Conservation (phyloP, 768 basidiomycete genomes). For the Phanerodontia chrysosporium region DNA sequence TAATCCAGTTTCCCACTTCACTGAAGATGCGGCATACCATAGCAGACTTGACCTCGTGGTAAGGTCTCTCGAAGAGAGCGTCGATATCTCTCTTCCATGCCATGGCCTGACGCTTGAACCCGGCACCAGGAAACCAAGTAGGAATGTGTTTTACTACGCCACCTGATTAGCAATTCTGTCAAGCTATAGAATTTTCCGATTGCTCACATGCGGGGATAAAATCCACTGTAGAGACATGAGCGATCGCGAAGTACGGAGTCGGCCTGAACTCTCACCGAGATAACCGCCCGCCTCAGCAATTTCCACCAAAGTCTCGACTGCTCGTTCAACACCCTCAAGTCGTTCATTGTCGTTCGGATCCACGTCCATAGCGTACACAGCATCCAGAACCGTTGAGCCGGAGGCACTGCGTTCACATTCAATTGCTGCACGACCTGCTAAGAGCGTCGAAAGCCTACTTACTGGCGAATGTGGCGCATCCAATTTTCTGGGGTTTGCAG, state of each 20-base stretch:
- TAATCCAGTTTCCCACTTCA: no score
- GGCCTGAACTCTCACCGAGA: slow-evolving; percentile 10
- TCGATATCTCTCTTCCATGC: slow-evolving; percentile 1
- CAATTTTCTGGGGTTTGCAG: neutral
- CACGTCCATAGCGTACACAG: slow-evolving; percentile 16
- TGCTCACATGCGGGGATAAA: slow-evolving; percentile 1
- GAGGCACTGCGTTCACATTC: slow-evolving; percentile 8
- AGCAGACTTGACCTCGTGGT: slow-evolving; percentile 10
- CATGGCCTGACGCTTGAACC: slow-evolving; percentile 13
- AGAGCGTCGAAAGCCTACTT: neutral
- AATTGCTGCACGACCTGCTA: no score
- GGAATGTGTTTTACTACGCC: slow-evolving; percentile 14
- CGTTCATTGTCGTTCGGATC: slow-evolving; percentile 10
- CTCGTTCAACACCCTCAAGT: slow-evolving; percentile 11
- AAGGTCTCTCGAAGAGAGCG: slow-evolving; percentile 10
- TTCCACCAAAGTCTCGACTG: neutral
- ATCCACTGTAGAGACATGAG: slow-evolving; percentile 9
- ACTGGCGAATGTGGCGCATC: neutral
- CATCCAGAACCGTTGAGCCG: slow-evolving; percentile 9
- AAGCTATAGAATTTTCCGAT: neutral
- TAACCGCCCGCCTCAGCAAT: slow-evolving; percentile 9
- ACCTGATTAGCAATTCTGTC: neutral
- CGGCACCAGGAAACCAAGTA: slow-evolving; percentile 20
- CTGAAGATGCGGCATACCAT: neutral
- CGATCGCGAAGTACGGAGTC: no score